A percentile compares a stretch with the other conserved stretches of the same genome.
Evolutionary conservation across 768 basidiomycete species (phyloP).

Genomic region (Hypholoma sublateritium): DNA sequence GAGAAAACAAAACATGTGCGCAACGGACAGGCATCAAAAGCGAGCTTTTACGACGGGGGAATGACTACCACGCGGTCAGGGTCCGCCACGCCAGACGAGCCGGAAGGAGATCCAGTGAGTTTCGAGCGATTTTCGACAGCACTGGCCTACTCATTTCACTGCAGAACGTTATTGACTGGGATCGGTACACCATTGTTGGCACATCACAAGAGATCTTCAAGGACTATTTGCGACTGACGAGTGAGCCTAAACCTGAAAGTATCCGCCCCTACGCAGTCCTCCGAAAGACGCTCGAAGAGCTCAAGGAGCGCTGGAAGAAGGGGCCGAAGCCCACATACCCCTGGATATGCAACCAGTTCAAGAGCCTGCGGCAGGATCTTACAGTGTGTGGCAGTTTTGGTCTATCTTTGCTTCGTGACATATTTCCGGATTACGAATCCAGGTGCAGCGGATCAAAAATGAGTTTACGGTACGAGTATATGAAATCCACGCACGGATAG

Average conservation of each 20-base stretch:
- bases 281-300: constrained; percentile 78
- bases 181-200: constrained; percentile 92
- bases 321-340: constrained; percentile 57
- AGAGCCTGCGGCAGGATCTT: constrained; percentile 94
- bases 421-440: constrained; percentile 7
- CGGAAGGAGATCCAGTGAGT: constrained; percentile 72
- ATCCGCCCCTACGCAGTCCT: constrained; percentile 88
- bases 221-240: constrained; percentile 91
- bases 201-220: constrained; percentile 90
- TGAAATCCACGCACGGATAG: constrained; percentile 97
- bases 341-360: constrained; percentile 98
- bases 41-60: constrained; percentile 39
- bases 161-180: constrained; percentile 97
- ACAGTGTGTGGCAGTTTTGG: constrained; percentile 62
- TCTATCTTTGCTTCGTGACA: neutral
- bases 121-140: neutral
- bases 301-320: constrained; percentile 87
- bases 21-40: constrained; percentile 37
- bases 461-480: constrained; percentile 97
- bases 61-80: constrained; percentile 46
- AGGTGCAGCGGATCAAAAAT: constrained; percentile 99
- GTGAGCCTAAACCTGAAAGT: constrained; percentile 91
- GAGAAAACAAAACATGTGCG: constrained; percentile 64
- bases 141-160: neutral
- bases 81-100: constrained; percentile 58